These are phyloP conservation scores for Metschnikowia baotianmanensis DNA, from an alignment of 805 yeast genomes.

Conservation along the genomic window DNA sequence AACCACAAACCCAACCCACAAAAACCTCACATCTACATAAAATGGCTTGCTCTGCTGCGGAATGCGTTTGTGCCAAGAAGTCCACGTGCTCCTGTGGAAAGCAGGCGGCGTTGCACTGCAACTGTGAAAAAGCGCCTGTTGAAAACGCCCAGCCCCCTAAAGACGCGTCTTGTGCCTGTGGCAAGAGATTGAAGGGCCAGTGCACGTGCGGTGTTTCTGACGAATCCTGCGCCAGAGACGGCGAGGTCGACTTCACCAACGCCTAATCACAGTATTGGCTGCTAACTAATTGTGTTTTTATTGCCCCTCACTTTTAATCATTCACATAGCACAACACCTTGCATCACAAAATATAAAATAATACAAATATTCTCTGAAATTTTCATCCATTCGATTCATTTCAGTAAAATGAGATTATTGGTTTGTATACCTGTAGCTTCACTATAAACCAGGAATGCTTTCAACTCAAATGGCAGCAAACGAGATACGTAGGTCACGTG, in stretches of 20 bases:
- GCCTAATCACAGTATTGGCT: too few species aligned
- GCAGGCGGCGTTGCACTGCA: conserved; percentile 57
- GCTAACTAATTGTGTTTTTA: too few species aligned
- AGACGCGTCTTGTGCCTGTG: conserved; percentile 56
- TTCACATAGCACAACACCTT: too few species aligned
- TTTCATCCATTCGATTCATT: too few species aligned
- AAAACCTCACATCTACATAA: background rate
- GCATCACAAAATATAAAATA: too few species aligned
- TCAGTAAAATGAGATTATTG: too few species aligned
- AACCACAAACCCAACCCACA: too few species aligned
- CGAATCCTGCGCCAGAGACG: conserved; percentile 46
- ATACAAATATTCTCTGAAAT: too few species aligned
- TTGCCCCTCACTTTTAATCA: too few species aligned
- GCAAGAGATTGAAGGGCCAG: conserved; percentile 49
- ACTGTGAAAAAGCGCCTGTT: conserved; percentile 48
- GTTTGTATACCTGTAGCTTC: too few species aligned
- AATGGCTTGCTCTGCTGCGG: conserved; percentile 33
- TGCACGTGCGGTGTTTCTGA: conserved; percentile 56
- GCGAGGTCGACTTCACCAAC: conserved; percentile 56
- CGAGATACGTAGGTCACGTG: background rate
- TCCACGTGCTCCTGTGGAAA: conserved; percentile 66
- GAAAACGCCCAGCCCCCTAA: conserved; percentile 49
- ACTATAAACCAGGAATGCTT: too few species aligned
- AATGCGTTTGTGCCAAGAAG: conserved; percentile 58
- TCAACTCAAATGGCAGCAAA: background rate